These are phyloP conservation scores for Globisporangium cederbergense DNA, from an alignment of 352 stramenopile genomes.

Conservation along the genomic window DNA sequence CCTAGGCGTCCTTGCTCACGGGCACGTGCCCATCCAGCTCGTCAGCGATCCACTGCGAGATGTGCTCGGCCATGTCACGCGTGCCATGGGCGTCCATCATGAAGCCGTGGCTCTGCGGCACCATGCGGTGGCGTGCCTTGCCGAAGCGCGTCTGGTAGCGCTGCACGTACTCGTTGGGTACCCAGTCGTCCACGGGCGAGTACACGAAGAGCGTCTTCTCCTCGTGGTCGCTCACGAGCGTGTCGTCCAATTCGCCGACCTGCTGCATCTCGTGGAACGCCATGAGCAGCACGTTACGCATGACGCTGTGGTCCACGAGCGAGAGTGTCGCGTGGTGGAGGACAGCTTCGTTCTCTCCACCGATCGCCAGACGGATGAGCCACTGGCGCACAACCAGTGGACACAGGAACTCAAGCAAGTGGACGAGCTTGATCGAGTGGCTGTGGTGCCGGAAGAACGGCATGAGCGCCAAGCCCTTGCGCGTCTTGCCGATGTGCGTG, in stretches of 20 bases:
- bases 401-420: slow-evolving; percentile 37
- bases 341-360: slow-evolving; percentile 29
- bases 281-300: slow-evolving; percentile 66
- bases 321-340: slow-evolving; percentile 51
- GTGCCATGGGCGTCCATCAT: slow-evolving; percentile 71
- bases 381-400: slow-evolving; percentile 39
- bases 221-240: slow-evolving; percentile 36
- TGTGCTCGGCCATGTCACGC: slow-evolving; percentile 61
- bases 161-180: slow-evolving; percentile 55
- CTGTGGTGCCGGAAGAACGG: slow-evolving; percentile 45
- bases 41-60: slow-evolving; percentile 51
- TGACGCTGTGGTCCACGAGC: slow-evolving; percentile 52
- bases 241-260: slow-evolving; percentile 41
- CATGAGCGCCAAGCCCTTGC: slow-evolving; percentile 42
- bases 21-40: slow-evolving; percentile 16
- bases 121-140: slow-evolving; percentile 39
- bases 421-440: slow-evolving; percentile 31
- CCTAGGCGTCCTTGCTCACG: background rate
- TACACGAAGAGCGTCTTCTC: slow-evolving; percentile 67
- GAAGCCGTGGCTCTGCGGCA: slow-evolving; percentile 66
- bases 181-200: slow-evolving; percentile 64
- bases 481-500: slow-evolving; percentile 50
- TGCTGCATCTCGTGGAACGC: slow-evolving; percentile 60
- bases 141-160: slow-evolving; percentile 49
- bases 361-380: slow-evolving; percentile 41